Evolutionary conservation across 768 basidiomycete genomes (phyloP).

Genomic region (Fistulinella prunicolor): DNA sequence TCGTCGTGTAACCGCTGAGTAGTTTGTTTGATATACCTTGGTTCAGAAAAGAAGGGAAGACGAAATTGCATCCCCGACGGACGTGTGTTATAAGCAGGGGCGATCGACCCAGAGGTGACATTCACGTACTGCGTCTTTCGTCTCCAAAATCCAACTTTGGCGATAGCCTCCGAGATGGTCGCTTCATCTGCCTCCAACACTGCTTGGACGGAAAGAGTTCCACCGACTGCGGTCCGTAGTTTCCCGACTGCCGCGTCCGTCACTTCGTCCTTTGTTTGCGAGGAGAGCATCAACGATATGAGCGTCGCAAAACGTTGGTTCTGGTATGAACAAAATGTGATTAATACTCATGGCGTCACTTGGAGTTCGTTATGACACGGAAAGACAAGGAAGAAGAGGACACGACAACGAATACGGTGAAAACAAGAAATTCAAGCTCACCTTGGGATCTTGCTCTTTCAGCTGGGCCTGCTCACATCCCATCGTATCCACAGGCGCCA

Average conservation of each 20-base stretch:
- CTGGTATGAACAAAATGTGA: constrained; percentile 36
- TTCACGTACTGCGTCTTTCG: constrained; percentile 71
- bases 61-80: too few species aligned
- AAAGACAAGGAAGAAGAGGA: too few species aligned
- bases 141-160: constrained; percentile 92
- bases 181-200: constrained; percentile 61
- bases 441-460: constrained; percentile 65
- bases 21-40: constrained; percentile 72
- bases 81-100: background rate
- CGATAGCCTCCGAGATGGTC: constrained; percentile 71
- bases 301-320: constrained; percentile 81
- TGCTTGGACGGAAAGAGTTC: constrained; percentile 71
- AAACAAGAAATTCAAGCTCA: constrained; percentile 29
- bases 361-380: too few species aligned
- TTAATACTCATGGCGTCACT: background rate
- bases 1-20: constrained; percentile 66
- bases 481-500: constrained; percentile 92
- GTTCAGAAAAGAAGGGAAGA: too few species aligned
- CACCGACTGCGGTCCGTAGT: constrained; percentile 71
- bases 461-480: constrained; percentile 73
- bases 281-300: constrained; percentile 91
- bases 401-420: too few species aligned
- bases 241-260: constrained; percentile 76
- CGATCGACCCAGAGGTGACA: background rate
- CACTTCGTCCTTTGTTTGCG: constrained; percentile 93